Evolutionary conservation across 768 basidiomycete genomes (phyloP).

Genomic region (Hericium alpestre): DNA sequence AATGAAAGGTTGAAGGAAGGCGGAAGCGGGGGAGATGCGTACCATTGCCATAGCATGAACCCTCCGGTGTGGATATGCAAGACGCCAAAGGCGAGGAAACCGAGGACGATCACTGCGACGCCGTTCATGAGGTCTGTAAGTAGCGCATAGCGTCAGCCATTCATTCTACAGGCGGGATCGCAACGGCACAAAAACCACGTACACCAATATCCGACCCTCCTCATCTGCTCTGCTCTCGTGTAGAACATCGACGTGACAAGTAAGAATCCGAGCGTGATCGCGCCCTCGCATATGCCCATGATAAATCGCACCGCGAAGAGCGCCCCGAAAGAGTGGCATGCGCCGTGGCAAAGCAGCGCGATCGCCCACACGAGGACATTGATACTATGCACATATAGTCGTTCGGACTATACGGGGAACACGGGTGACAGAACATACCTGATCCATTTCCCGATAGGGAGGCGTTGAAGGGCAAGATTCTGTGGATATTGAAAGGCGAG

Average conservation of each 20-base stretch:
- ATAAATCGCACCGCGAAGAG: constrained; percentile 68
- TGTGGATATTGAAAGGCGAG: constrained; percentile 60
- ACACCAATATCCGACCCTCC: constrained; percentile 44
- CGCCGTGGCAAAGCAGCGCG: constrained; percentile 48
- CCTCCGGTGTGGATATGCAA: constrained; percentile 45
- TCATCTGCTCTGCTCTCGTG: constrained; percentile 36
- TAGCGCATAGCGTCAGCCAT: background rate
- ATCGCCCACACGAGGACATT: constrained; percentile 72
- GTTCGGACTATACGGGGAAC: background rate
- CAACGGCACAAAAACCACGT: constrained; percentile 13
- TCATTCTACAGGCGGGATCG: too few species aligned
- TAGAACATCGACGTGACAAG: constrained; percentile 54
- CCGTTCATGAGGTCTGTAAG: constrained; percentile 65
- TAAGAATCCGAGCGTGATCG: constrained; percentile 74
- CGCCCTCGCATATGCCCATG: constrained; percentile 70
- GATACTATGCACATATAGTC: constrained; percentile 25
- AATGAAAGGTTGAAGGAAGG: too few species aligned
- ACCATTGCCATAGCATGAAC: constrained; percentile 76
- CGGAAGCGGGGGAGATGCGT: constrained; percentile 5
- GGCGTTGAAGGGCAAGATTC: constrained; percentile 63
- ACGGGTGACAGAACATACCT: constrained; percentile 32
- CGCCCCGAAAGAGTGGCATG: constrained; percentile 59
- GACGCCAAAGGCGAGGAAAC: constrained; percentile 60
- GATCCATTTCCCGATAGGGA: constrained; percentile 80
- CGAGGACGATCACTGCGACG: constrained; percentile 59